Evolutionary conservation across 2,329 filamentous ascomycete species (phyloP).

Genomic region (Esteya vermicola): DNA sequence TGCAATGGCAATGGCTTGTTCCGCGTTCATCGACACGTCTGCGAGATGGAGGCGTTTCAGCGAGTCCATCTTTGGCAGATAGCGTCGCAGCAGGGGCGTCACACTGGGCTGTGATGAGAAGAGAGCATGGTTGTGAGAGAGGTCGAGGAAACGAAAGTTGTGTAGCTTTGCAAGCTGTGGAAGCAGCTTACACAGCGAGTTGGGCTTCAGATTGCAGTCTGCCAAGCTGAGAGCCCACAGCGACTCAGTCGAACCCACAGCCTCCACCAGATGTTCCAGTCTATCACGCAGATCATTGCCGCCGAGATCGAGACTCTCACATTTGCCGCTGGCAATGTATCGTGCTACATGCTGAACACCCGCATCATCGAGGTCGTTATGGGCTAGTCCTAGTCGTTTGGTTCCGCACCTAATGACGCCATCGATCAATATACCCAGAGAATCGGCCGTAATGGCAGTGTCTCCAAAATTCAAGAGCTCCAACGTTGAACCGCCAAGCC

Average conservation of each 20-base stretch:
- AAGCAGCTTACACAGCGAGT: constrained; percentile 59
- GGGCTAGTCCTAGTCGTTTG: constrained; percentile 65
- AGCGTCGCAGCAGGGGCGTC: constrained; percentile 56
- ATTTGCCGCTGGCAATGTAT: constrained; percentile 63
- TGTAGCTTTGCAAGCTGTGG: constrained; percentile 56
- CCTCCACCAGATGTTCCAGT: constrained; percentile 36
- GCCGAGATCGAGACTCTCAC: constrained; percentile 78
- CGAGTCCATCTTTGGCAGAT: constrained; percentile 62
- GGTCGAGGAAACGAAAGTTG: constrained; percentile 74
- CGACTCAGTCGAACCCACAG: constrained; percentile 37
- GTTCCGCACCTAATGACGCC: constrained; percentile 68
- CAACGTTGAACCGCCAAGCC: constrained; percentile 60
- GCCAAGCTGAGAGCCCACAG: constrained; percentile 77
- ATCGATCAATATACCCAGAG: constrained; percentile 66
- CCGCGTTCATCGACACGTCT: constrained; percentile 70
- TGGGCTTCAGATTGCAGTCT: constrained; percentile 65
- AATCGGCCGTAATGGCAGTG: constrained; percentile 56
- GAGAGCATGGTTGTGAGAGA: constrained; percentile 76
- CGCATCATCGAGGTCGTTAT: constrained; percentile 62
- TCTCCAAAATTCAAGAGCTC: constrained; percentile 76
- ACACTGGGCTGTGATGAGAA: constrained; percentile 64
- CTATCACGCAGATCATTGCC: constrained; percentile 59
- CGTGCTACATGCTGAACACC: constrained; percentile 62
- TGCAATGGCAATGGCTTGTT: constrained; percentile 80
- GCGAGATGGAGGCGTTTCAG: constrained; percentile 78